phyloP scores from a whole-genome alignment of 352 stramenopile genomes.

The Aphanomyces euteiches region DNA sequence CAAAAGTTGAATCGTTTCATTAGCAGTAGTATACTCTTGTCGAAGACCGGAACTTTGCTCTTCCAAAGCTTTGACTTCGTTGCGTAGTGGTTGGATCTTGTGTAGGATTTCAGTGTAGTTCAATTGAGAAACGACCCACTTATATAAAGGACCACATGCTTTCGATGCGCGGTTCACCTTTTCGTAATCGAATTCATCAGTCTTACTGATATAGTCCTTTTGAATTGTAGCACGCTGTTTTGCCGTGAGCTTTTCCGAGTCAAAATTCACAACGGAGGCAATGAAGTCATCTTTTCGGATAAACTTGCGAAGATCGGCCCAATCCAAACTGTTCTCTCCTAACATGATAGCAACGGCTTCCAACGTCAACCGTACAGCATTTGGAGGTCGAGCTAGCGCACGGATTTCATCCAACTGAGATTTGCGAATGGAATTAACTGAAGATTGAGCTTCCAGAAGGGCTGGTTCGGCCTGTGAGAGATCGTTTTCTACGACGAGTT shows the following conservation, averaged over 20 bases:
- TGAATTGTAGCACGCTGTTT: constrained; percentile 93
- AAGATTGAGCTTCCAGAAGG: constrained; percentile 94
- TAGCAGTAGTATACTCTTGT: constrained; percentile 89
- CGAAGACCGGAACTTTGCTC: constrained; percentile 90
- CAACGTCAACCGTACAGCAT: constrained; percentile 95
- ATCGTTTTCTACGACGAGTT: constrained; percentile 94
- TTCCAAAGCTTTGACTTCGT: constrained; percentile 98
- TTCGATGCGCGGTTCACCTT: constrained; percentile 92
- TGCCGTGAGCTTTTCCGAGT: constrained; percentile 94
- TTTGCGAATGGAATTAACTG: constrained; percentile 98
- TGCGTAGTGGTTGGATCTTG: constrained; percentile 96
- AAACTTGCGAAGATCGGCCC: constrained; percentile 96
- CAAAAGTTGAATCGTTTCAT: constrained; percentile 91
- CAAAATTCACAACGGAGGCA: constrained; percentile 98
- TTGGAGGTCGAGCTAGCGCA: constrained; percentile 92
- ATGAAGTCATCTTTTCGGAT: constrained; percentile 99
- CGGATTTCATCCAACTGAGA: constrained; percentile 98
- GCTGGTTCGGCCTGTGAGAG: constrained; percentile 97
- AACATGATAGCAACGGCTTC: constrained; percentile 98
- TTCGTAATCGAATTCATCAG: constrained; percentile 87
- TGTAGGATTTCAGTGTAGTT: constrained; percentile 98
- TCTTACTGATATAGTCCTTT: constrained; percentile 94
- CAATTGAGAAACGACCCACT: constrained; percentile 98
- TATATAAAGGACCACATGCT: constrained; percentile 98
- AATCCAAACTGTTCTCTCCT: constrained; percentile 94